A percentile compares a stretch with the other conserved stretches of the same genome.
phyloP scores from a whole-genome alignment of 163 green algal species.

The Scenedesmus sp. region DNA sequence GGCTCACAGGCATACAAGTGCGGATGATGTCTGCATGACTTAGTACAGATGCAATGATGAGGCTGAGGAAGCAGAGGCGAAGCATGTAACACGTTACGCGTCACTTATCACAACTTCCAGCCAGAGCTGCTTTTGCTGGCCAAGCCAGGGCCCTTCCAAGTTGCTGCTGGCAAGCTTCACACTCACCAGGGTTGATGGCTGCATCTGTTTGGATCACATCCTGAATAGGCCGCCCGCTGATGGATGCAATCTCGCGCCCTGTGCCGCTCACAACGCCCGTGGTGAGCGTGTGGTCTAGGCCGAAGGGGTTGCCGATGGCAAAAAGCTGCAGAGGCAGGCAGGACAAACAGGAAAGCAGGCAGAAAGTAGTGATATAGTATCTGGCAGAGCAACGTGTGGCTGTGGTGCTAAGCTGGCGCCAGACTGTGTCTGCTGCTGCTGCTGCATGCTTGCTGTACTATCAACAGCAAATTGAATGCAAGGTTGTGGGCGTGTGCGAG shows the following conservation, averaged over 20 bases:
- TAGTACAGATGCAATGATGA: too few relatives aligned
- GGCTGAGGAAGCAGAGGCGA: too few relatives aligned
- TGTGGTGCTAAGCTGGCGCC: neutral
- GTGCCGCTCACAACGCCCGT: conserved; percentile 91
- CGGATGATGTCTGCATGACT: too few relatives aligned
- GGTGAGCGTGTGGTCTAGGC: conserved; percentile 96
- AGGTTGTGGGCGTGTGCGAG: too few relatives aligned
- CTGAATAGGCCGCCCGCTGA: conserved; percentile 89
- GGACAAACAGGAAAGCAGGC: neutral
- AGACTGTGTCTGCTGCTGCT: neutral
- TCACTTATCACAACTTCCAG: too few relatives aligned
- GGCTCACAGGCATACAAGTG: too few relatives aligned
- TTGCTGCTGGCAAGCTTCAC: too few relatives aligned
- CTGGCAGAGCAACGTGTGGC: neutral
- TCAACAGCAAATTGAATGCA: too few relatives aligned
- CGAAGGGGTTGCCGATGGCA: conserved; percentile 97
- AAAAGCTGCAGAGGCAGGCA: conserved; percentile 68
- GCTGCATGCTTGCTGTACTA: too few relatives aligned
- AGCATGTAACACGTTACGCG: too few relatives aligned
- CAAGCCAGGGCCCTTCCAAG: too few relatives aligned
- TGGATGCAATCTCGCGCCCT: conserved; percentile 88
- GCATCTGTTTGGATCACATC: conserved; percentile 98
- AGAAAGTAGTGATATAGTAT: neutral
- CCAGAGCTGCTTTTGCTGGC: too few relatives aligned
- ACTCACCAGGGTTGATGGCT: conserved; percentile 89